phyloP scores from a whole-genome alignment of 2,329 filamentous ascomycete species.

The Aspergillus tamarii region DNA sequence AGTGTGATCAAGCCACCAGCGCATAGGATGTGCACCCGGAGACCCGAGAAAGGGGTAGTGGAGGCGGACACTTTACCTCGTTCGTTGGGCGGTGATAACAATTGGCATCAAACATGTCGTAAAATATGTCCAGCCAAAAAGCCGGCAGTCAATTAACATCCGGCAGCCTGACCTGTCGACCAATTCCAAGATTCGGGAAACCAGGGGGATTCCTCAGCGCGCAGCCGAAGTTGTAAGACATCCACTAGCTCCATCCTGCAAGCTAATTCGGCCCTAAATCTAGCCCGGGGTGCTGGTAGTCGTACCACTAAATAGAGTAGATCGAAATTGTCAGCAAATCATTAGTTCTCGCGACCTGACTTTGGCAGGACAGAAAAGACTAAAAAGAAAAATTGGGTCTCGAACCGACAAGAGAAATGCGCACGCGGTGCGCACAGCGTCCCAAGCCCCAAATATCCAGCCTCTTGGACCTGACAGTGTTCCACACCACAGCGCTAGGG shows the following conservation, averaged over 20 bases:
- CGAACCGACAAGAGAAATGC: constrained; percentile 4
- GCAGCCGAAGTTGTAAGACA: neutral
- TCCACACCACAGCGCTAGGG: constrained; percentile 14
- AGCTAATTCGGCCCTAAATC: constrained; percentile 13
- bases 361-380: constrained; percentile 10
- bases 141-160: neutral
- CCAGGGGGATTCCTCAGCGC: constrained; percentile 10
- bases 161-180: neutral
- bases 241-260: neutral
- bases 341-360: constrained; percentile 2
- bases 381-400: constrained; percentile 6
- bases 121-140: neutral
- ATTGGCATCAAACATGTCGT: neutral
- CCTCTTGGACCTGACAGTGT: neutral
- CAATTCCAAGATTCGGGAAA: neutral
- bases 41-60: constrained; percentile 1
- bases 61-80: constrained; percentile 2
- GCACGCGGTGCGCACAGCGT: constrained; percentile 19
- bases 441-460: constrained; percentile 14
- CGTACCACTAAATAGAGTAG: constrained; percentile 16
- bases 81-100: neutral
- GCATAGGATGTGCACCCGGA: neutral
- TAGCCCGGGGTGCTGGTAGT: constrained; percentile 10
- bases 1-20: constrained; percentile 15
- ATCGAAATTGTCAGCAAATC: constrained; percentile 20